A percentile compares a stretch with the other conserved stretches of the same genome.
phyloP scores from a whole-genome alignment of 2,329 filamentous ascomycete genomes.

The Alternaria tenuissima region DNA sequence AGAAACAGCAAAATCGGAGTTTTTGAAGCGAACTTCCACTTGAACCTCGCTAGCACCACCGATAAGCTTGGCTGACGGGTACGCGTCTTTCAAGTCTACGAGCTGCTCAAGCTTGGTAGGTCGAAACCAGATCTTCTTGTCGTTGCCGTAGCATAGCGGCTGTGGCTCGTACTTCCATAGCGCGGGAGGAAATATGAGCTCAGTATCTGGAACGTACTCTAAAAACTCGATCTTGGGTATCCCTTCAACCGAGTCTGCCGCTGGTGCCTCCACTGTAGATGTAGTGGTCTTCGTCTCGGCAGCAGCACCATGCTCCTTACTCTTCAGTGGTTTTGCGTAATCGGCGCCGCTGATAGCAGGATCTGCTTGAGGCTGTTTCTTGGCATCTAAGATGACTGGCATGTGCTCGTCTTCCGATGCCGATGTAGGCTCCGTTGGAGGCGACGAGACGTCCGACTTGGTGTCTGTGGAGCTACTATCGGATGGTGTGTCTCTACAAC shows the following conservation, averaged over 20 bases:
- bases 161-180: slow-evolving; percentile 81
- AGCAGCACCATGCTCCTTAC: slow-evolving; percentile 36
- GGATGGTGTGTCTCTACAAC: slow-evolving; percentile 46
- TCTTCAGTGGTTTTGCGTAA: slow-evolving; percentile 48
- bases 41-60: slow-evolving; percentile 95
- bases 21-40: slow-evolving; percentile 98
- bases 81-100: slow-evolving; percentile 83
- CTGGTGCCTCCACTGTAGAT: slow-evolving; percentile 43
- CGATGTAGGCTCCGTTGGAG: slow-evolving; percentile 38
- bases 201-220: slow-evolving; percentile 86
- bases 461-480: slow-evolving; percentile 40
- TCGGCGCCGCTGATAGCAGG: slow-evolving; percentile 38
- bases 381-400: slow-evolving; percentile 34
- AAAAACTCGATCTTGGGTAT: slow-evolving; percentile 76
- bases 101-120: slow-evolving; percentile 86
- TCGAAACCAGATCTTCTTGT: slow-evolving; percentile 90
- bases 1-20: slow-evolving; percentile 84
- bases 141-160: slow-evolving; percentile 88
- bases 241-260: slow-evolving; percentile 62
- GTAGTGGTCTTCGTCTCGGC: slow-evolving; percentile 61
- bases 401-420: slow-evolving; percentile 40
- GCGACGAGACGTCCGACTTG: slow-evolving; percentile 40
- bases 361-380: slow-evolving; percentile 32
- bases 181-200: slow-evolving; percentile 89
- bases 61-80: slow-evolving; percentile 91